Percentiles rank a stretch among this genome's conserved stretches.
phyloP scores from a whole-genome alignment of 495 filamentous ascomycete species.

The Aspergillus hancockii region DNA sequence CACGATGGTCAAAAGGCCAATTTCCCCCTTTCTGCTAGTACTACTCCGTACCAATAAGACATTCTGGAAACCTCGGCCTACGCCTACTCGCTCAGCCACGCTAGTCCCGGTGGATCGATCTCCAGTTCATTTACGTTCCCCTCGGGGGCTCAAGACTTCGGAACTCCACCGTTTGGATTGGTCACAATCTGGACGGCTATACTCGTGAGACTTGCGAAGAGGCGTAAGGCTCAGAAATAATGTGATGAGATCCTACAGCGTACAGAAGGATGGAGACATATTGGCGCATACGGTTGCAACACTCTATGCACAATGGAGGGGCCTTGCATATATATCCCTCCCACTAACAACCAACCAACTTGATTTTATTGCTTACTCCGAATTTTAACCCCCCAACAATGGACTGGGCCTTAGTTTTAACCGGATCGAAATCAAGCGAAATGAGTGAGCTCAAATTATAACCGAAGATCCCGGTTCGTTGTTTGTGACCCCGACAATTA shows the following conservation, averaged over 20 bases:
- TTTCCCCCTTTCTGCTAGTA: constrained; percentile 10
- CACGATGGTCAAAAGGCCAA: constrained; percentile 3
- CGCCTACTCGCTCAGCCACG: constrained; percentile 20
- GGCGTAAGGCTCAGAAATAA: constrained; percentile 2
- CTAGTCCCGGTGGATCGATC: constrained; percentile 14
- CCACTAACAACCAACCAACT: not conserved
- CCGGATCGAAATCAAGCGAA: not conserved
- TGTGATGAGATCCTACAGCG: constrained; percentile 16
- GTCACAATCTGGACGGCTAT: constrained; percentile 19
- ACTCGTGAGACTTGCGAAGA: constrained; percentile 17
- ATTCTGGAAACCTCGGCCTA: constrained; percentile 15
- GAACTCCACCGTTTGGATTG: constrained; percentile 23
- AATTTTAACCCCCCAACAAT: not conserved
- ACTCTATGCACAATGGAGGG: constrained; percentile 5
- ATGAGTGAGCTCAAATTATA: not conserved
- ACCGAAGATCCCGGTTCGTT: not conserved
- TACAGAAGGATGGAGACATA: constrained; percentile 7
- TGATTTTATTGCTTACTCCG: not conserved
- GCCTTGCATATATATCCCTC: constrained; percentile 2
- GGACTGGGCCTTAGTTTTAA: not conserved
- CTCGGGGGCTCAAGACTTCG: constrained; percentile 6
- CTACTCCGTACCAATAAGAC: constrained; percentile 24
- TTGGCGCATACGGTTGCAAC: not conserved
- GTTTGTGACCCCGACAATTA: constrained; percentile 3
- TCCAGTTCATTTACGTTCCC: constrained; percentile 7